Evolutionary conservation across 2,329 filamentous ascomycete species (phyloP), one percentile per base, ranked within the genome.

Genomic region (Hysterium pulicare): DNA sequence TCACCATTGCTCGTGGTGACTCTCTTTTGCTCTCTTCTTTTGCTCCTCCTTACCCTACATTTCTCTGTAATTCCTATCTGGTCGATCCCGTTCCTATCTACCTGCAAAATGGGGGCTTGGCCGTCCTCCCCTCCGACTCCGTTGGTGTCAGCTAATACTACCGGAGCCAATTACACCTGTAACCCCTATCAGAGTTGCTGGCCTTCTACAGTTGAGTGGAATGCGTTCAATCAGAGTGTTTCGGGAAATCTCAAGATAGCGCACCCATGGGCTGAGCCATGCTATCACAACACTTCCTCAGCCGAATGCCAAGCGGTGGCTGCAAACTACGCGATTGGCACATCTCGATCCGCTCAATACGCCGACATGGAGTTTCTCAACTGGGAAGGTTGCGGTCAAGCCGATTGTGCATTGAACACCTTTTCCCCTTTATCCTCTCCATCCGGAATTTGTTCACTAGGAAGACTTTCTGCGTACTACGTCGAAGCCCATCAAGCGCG

Each of bases 121-220:
- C n/a, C n/a, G n/a, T 30, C 26, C 26, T 9, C 9, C 9, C 9
- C 26, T 30, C 26, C 26, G 26, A 30, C 9, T 30, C 26, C n/a
- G n/a, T n/a, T n/a, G n/a, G n/a, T n/a, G n/a, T n/a, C n/a, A n/a
- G n/a, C n/a, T n/a, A n/a, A n/a, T n/a, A n/a, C n/a, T n/a, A n/a
- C n/a, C n/a, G n/a, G n/a, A n/a, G n/a, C n/a, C 37, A 39, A 31
- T 19, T 39, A 30, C 37, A 60, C 59, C 22, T 66, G 62, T 39
- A 46, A 50, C 43, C 69, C 68, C 2, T 57, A 56, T 5, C 62
- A 71, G 38, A 35, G 45, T 19, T 71, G 69, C 36, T 66, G 62
- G 62, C 61, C 61, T 10, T 56, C 53, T 2, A 28, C 42, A n/a
- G 49, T 6, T n/a, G 48, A 64, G 13, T 66, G 62, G 62, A 48